Base-by-base conservation (phyloP, 2,329 filamentous ascomycete species). In the Phialophora chinensis region DNA sequence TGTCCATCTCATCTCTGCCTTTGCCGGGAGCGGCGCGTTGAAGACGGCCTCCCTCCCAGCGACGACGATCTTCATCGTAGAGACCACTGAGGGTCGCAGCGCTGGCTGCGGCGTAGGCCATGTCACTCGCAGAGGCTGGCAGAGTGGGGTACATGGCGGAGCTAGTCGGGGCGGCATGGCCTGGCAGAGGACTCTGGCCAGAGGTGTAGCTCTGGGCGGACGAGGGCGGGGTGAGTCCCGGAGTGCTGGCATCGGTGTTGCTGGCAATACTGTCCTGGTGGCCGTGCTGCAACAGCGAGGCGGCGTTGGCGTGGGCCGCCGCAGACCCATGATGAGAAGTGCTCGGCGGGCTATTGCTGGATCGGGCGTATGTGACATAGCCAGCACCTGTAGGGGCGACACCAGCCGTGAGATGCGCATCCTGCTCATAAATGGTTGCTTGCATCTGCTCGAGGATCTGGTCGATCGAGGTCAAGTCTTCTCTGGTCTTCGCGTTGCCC, bases 381-480 rank as follows among this genome's bases (percentile, higher is more conserved):
- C 92, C 90, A 17, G 86, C 81, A 66, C 88, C 89, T 59, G 91
- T 88, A 69, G 93, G 88, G 73, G 91, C 90, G 66, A 96, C 87
- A 65, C 91, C 91, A 52, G 90, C 90, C 2, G 92, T 91, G 35
- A 92, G 90, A 59, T 93, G 90, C 73, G 89, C 91, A 63, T 93
- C 89, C 77, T 90, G 96, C 81, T 98, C 95, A 77, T 98, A 98
- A 57, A 98, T 92, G 54, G 94, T 97, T 71, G 90, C 89, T 80
- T 97, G 93, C 85, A 98, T 94, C 80, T 97, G 92, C 80, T 97
- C 93, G 63, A 99, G 87, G 78, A 98, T 91, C 75, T 93, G 91
- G 78, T 98, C 95, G 75, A 98, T 93, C 77, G 96, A 93, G 77
- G 96, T 83, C 52, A 99, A 84, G 77, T 99, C 95, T 77, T 88